Evolutionary conservation across 805 yeast genomes (phyloP).

Genomic region (Wickerhamomyces chambardii): DNA sequence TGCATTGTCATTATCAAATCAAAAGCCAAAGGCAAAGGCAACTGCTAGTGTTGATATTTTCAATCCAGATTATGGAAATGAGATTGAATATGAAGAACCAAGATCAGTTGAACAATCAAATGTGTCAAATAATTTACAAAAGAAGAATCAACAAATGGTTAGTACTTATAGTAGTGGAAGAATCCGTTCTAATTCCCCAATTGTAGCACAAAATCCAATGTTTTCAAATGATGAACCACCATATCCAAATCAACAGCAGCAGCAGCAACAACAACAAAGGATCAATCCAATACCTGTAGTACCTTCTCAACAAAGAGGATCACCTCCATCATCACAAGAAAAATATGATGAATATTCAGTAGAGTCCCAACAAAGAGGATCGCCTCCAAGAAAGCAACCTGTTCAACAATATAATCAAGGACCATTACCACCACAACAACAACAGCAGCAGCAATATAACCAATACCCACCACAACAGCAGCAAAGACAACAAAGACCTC

Average conservation of each 20-base stretch:
- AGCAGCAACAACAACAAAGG: constrained; percentile 1
- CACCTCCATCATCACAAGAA: too few relatives aligned
- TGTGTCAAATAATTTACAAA: constrained; percentile 6
- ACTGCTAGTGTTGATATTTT: constrained; percentile 17
- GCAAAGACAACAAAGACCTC: background rate
- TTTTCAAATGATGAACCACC: background rate
- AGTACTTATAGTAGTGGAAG: constrained; percentile 4
- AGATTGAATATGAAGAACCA: constrained; percentile 6
- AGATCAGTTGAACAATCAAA: constrained; percentile 6
- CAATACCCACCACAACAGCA: background rate
- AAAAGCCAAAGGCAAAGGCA: constrained; percentile 18
- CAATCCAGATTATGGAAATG: constrained; percentile 16
- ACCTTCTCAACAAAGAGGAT: too few relatives aligned
- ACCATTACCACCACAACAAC: constrained; percentile 4
- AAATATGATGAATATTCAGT: too few relatives aligned
- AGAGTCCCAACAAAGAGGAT: too few relatives aligned
- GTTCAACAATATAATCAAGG: constrained; percentile 5
- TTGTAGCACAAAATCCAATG: constrained; percentile 3
- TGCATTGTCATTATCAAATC: constrained; percentile 8
- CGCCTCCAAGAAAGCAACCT: constrained; percentile 1
- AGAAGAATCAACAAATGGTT: constrained; percentile 6
- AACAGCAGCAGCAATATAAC: constrained; percentile 5
- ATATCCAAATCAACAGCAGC: constrained; percentile 3
- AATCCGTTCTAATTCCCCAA: background rate
- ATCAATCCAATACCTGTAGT: too few relatives aligned